These are phyloP conservation scores for Pichia nakasei DNA, from an alignment of 805 yeast species.

Conservation along the genomic window DNA sequence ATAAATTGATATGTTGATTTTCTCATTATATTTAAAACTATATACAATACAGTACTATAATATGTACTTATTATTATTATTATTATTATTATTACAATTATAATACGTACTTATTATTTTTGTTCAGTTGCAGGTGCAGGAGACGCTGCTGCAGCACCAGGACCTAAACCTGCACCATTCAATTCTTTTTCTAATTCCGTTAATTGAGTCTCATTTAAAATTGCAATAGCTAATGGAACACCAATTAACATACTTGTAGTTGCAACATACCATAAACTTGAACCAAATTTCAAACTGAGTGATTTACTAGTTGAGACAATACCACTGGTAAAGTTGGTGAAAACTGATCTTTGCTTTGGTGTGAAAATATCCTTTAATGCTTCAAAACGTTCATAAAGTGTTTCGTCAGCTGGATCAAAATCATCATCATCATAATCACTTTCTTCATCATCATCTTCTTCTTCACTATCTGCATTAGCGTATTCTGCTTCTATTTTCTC, in stretches of 20 bases:
- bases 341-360: slow-evolving; percentile 64
- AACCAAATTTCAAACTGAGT: slow-evolving; percentile 57
- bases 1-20: neutral
- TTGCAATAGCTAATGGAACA: slow-evolving; percentile 85
- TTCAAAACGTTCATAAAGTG: slow-evolving; percentile 74
- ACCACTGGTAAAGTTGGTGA: slow-evolving; percentile 23
- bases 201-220: slow-evolving; percentile 87
- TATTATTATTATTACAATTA: too few relatives aligned
- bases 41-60: slow-evolving; percentile 3
- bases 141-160: slow-evolving; percentile 9
- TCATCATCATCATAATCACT: slow-evolving; percentile 64
- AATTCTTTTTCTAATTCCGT: slow-evolving; percentile 91
- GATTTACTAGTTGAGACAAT: slow-evolving; percentile 34
- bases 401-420: slow-evolving; percentile 68
- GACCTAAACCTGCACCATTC: slow-evolving; percentile 17
- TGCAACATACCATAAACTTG: slow-evolving; percentile 75
- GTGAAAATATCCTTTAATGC: slow-evolving; percentile 91
- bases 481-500: slow-evolving; percentile 27
- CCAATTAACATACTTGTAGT: slow-evolving; percentile 81
- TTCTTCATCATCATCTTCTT: slow-evolving; percentile 30
- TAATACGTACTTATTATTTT: neutral
- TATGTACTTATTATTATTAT: neutral
- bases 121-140: slow-evolving; percentile 10
- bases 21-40: neutral
- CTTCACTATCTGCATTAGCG: slow-evolving; percentile 25